Evolutionary conservation across 2,329 filamentous ascomycete species (phyloP).

Genomic region (Fusarium austroafricanum): DNA sequence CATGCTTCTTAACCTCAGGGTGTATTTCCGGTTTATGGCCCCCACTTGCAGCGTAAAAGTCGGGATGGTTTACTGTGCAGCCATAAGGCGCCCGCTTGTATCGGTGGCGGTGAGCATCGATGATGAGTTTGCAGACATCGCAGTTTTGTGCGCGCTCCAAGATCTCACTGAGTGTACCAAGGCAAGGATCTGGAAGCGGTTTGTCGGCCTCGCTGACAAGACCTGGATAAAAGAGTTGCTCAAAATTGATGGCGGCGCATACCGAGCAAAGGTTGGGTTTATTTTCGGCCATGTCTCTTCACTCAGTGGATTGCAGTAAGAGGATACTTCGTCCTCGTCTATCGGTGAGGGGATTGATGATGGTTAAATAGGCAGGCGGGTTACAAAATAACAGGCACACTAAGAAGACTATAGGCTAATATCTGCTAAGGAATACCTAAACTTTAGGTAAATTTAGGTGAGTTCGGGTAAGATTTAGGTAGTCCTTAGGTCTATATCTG

Average conservation of each 20-base stretch:
- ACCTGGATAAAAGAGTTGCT: conserved; percentile 1
- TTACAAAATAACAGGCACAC: too few relatives aligned
- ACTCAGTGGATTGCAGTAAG: rapidly evolving
- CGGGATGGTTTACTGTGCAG: too few relatives aligned
- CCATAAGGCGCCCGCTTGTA: background rate
- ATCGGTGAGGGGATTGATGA: conserved; percentile 5
- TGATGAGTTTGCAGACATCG: conserved; percentile 6
- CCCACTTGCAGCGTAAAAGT: too few relatives aligned
- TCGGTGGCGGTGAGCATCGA: conserved; percentile 7
- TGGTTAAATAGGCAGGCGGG: too few relatives aligned
- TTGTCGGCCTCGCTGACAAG: background rate
- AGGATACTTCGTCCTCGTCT: background rate
- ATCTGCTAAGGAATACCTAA: too few relatives aligned
- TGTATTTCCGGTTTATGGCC: background rate
- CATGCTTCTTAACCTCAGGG: conserved; percentile 4
- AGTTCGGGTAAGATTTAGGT: too few relatives aligned
- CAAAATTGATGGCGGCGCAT: conserved; percentile 8
- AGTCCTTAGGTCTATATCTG: too few relatives aligned
- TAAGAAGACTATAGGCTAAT: too few relatives aligned
- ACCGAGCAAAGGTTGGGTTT: background rate
- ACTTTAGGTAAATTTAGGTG: too few relatives aligned
- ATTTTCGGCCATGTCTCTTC: rapidly evolving
- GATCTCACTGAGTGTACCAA: conserved; percentile 11
- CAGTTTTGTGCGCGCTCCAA: conserved; percentile 1
- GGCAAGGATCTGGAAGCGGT: background rate